Evolutionary conservation across 73 alveolate species (phyloP).

Genomic region (Durusdinium trenchii): DNA sequence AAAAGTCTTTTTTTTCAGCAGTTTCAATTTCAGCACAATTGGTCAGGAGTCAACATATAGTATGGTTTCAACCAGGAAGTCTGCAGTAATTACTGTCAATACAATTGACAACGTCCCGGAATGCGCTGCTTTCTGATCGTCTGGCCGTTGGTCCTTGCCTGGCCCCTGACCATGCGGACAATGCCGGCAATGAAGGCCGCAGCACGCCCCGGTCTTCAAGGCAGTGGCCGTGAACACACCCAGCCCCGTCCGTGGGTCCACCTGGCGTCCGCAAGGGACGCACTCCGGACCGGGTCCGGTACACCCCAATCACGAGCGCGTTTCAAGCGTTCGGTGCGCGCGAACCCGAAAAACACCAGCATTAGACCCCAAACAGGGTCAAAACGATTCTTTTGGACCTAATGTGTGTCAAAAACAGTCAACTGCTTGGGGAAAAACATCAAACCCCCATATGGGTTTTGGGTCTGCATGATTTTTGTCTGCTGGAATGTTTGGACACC

Average conservation of each 20-base stretch:
- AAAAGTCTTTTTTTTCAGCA: neutral
- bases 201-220: constrained; percentile 44
- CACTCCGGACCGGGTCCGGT: neutral
- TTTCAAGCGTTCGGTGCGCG: too few species aligned
- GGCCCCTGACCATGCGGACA: constrained; percentile 81
- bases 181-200: constrained; percentile 61
- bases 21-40: neutral
- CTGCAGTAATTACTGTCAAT: neutral
- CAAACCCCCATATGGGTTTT: too few species aligned
- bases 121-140: too few species aligned
- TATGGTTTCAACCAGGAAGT: neutral
- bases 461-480: too few species aligned
- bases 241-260: constrained; percentile 64
- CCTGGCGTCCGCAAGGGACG: neutral
- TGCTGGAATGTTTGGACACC: too few species aligned
- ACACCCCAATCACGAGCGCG: too few species aligned
- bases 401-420: neutral
- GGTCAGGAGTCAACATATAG: neutral
- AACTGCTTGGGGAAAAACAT: too few species aligned
- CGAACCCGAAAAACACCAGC: neutral
- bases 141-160: neutral
- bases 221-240: constrained; percentile 68
- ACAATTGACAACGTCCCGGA: neutral
- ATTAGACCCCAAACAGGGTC: neutral
- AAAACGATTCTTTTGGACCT: neutral